Evolutionary conservation across 2,329 filamentous ascomycete genomes (phyloP), one percentile per base, ranked within the genome.

Genomic region (Aureobasidium sp.): DNA sequence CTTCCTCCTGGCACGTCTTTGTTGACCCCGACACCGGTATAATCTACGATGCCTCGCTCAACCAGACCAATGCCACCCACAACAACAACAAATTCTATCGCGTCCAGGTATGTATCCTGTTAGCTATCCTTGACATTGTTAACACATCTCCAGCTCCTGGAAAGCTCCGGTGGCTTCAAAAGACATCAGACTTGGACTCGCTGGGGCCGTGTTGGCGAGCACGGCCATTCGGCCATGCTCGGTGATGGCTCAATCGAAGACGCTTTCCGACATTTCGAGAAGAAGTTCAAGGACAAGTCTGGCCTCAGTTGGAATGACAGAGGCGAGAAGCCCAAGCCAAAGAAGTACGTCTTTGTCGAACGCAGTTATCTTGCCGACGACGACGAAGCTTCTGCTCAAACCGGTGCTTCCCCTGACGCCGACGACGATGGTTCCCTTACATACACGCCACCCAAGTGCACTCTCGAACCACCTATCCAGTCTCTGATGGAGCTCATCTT

Each of bases 41-140:
- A 60, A 89, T 93, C 50, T 93, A 83, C 70, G 90, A 95, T 69
- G 89, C 88, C 0, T 85, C 87, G 0, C 77, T 95, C 47, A 94
- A 92, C 66, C 87, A 92, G 70, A 88, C 89, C 11, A 88, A 90
- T 65, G 77, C 88, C 0, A 74, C 77, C 0, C 73, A 79, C 49
- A 94, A 93, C 69, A 88, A 88, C 72, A 93, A 94, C 72, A 94
- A 94, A 66, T 93, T 92, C 71, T 93, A 92, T 68, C 82, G 84
- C 29, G 71, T 91, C 29, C 88, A 93, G 76, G 77, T 89, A 63
- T 68, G 57, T 62, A 31, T 42, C 25, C 9, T 15, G 19, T 46
- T 8, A 19, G 21, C 19, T 9, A 21, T 11, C 2, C 6, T 49
- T n/a, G 13, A 19, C 27, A 9, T 6, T 19, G 19, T 29, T 49